phyloP scores from a whole-genome alignment of 2,329 filamentous ascomycete genomes.

The Shiraia sp. region DNA sequence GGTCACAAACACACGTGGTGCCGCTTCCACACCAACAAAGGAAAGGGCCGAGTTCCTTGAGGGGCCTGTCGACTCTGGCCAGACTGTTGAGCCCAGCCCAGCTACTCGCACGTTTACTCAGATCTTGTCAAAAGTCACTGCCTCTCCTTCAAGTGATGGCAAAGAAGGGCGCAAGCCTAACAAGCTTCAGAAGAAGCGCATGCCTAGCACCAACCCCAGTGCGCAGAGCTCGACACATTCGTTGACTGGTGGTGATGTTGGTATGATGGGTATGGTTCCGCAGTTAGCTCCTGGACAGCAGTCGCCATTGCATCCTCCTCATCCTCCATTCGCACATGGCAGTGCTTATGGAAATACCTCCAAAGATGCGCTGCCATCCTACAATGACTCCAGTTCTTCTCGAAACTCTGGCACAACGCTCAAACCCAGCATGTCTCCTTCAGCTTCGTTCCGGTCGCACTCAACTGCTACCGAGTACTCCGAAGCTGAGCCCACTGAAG shows the following conservation, averaged over 20 bases:
- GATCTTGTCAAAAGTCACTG: constrained; percentile 37
- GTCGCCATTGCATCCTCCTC: constrained; percentile 39
- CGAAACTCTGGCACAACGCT: constrained; percentile 57
- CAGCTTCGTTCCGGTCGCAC: constrained; percentile 74
- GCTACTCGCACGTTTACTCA: constrained; percentile 43
- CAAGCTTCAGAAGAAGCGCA: constrained; percentile 82
- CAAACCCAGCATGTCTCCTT: constrained; percentile 71
- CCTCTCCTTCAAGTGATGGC: constrained; percentile 65
- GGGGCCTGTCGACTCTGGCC: constrained; percentile 33
- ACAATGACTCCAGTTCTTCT: constrained; percentile 46
- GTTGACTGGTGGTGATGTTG: constrained; percentile 51
- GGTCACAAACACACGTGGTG: constrained; percentile 21
- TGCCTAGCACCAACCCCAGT: constrained; percentile 79
- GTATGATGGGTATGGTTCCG: constrained; percentile 12
- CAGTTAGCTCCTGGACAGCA: constrained; percentile 19
- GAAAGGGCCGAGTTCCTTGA: constrained; percentile 41
- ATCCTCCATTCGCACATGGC: constrained; percentile 32
- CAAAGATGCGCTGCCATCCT: constrained; percentile 27
- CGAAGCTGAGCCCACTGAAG: constrained; percentile 74
- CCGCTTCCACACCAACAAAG: constrained; percentile 32
- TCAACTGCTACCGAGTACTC: constrained; percentile 75
- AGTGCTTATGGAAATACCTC: constrained; percentile 30
- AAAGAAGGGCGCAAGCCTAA: constrained; percentile 69
- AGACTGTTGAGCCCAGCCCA: constrained; percentile 25
- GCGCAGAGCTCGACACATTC: constrained; percentile 89